Base-by-base conservation (phyloP, 2,329 filamentous ascomycete species). In the Ploettnerulaceae sp. region DNA sequence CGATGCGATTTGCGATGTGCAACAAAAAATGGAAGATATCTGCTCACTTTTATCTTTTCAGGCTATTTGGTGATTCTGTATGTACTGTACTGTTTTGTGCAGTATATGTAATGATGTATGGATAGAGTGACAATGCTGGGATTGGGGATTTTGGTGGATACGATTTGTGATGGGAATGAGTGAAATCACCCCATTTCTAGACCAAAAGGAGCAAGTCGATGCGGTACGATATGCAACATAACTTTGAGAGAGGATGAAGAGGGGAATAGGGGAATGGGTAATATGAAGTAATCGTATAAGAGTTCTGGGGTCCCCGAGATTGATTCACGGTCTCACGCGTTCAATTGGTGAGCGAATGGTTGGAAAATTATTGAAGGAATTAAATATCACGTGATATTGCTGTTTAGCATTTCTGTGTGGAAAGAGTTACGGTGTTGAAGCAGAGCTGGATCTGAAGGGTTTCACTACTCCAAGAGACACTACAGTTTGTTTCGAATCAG, bases 171-270 rank as follows among this genome's bases (percentile, higher is more conserved):
- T 40, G 37, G 25, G 21, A 40, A n/a, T n/a, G n/a, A n/a, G 36
- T 14, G 8, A 40, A 29, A 26, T 40, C 37, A 29, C 17, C 15
- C 24, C 25, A 39, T 34, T 17, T 8, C 35, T 29, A 15, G 14
- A 21, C 47, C 37, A 41, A 38, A 49, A 31, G 25, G 22, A 41
- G 47, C 36, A 49, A 21, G 20, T 26, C 12, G 32, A 45, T 43
- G 45, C 45, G 38, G 32, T 33, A 15, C 32, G 45, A 47, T 38
- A 33, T 47, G 45, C 45, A 47, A 47, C 45, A 47, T 25, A 47
- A 31, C 11, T 21, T n/a, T 33, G 18, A 9, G 20, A 25, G 12
- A 2, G 7, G 14, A 9, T 21, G 22, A 20, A 17, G 12, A 14
- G 12, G 20, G 6, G 21, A 37, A 14, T 34, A 18, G 7, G 15